Base-by-base conservation (phyloP, 495 filamentous ascomycete species). In the Annulohypoxylon nitens region DNA sequence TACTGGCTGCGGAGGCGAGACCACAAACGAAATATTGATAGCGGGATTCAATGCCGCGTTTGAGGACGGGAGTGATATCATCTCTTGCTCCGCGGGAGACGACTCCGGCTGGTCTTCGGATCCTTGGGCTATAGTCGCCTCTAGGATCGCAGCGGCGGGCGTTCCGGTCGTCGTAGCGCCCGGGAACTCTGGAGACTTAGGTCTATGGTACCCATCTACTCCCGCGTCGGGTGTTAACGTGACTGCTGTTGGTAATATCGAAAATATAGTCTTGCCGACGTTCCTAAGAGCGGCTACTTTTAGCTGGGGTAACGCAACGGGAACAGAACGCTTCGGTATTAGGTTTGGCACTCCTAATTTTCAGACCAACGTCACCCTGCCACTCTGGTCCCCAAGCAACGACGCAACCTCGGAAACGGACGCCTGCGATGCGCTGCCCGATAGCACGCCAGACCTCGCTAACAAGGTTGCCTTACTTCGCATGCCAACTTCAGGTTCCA, bases 1-100 rank as follows among this genome's bases (percentile, higher is more conserved):
- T 26, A 71, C 78, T 33, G 79, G 79, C 23, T 81, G 78, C 54
- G 48, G 36, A 4, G 61, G 64, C 5, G 41, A 36, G 6, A 76
- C 78, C 3, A 76, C 69, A 10, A 77, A 78, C 33, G 78, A 79
- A 11, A 37, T 57, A 5, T 20, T 36, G 8, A 57, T 57, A 18
- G 53, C 53, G n/a, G 53, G 30, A 8, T 34, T 57, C n/a, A 57
- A 57, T 18, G 30, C 26, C 4, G 53, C 53, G 1, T 57, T 36
- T 7, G 53, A 36, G 8, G 53, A 16, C 12, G 53, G 53, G 14
- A 57, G 53, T 23, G 53, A 57, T n/a, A 57, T 57, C 5, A 57
- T 57, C 10, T 37, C 33, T 2, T 34, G 30, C 30, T 57, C 53
- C 3, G 30, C 33, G 5, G 53, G 53, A 3, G 53, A 37, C 20